Evolutionary conservation across 2,329 filamentous ascomycete species (phyloP), one percentile per base, ranked within the genome.

Genomic region (Colletotrichum tropicicola): DNA sequence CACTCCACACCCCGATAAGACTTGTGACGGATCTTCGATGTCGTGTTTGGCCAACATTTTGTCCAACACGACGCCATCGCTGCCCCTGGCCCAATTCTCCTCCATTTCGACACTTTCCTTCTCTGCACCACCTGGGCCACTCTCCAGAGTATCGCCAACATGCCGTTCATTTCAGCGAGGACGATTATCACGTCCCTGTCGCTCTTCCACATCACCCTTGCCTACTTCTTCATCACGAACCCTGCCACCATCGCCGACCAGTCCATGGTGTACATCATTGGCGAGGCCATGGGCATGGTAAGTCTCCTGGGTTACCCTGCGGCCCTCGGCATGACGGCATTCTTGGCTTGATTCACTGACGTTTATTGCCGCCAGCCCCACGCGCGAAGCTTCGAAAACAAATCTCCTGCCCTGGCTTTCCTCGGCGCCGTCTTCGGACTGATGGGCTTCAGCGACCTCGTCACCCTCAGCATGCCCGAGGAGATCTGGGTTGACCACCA

Each of bases 221-320:
- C 90, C 72, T 94, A 91, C 79, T 93, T 96, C 82, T 91, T 98
- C 80, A 84, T 97, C 72, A 91, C 88, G 43, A 89, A 85, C 63
- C 94, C 94, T 6, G 80, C 82, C 66, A 84, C 87, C 44, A 84
- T 98, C 71, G 89, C 92, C 51, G 91, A 95, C 73, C 93, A 97
- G 73, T 89, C 91, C 55, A 77, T 97, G 21, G 92, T 97, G 49
- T 92, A 89, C 70, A 86, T 97, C 28, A 80, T 97, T 25, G 93
- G 93, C 58, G 91, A 97, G 77, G 89, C 92, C 56, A 92, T 97
- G 89, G 88, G 90, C 70, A 86, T 97, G 75, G 93, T 95, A 83
- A 63, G 83, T 72, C n/a, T 9, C 37, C 28, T 21, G 19, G n/a
- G n/a, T 30, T 10, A 10, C 35, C 25, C 35, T 13, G n/a, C 27